Evolutionary conservation across 345 rosid genomes (phyloP).

Genomic region (Draba incana): DNA sequence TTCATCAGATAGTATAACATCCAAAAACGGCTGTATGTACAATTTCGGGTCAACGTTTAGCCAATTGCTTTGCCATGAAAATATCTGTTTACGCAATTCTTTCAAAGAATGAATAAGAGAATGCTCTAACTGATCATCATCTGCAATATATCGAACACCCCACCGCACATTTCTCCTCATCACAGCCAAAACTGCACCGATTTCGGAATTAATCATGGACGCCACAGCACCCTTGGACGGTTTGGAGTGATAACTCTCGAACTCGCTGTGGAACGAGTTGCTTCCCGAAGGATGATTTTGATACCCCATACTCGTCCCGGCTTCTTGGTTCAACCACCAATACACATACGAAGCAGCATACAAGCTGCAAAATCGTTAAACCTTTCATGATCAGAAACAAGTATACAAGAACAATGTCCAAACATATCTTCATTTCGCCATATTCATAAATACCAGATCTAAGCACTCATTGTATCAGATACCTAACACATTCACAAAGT

Average conservation of each 20-base stretch:
- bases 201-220: constrained; percentile 69
- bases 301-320: constrained; percentile 53
- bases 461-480: background rate
- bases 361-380: constrained; percentile 33
- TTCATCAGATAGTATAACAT: constrained; percentile 73
- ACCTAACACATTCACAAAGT: background rate
- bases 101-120: constrained; percentile 71
- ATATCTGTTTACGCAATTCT: constrained; percentile 64
- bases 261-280: constrained; percentile 42
- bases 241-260: constrained; percentile 37
- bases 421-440: constrained; percentile 5
- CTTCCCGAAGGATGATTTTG: constrained; percentile 45
- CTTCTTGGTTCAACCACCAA: constrained; percentile 31
- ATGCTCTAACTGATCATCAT: constrained; percentile 76
- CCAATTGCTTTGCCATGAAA: constrained; percentile 64
- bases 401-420: background rate
- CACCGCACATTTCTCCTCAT: constrained; percentile 81
- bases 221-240: constrained; percentile 55
- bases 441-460: background rate
- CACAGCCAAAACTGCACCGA: constrained; percentile 77
- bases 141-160: constrained; percentile 60
- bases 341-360: constrained; percentile 30
- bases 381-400: constrained; percentile 20
- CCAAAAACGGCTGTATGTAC: constrained; percentile 73
- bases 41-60: constrained; percentile 53